Conservation (phyloP, 345 rosid genomes). For the Hibiscus mutabilis region DNA sequence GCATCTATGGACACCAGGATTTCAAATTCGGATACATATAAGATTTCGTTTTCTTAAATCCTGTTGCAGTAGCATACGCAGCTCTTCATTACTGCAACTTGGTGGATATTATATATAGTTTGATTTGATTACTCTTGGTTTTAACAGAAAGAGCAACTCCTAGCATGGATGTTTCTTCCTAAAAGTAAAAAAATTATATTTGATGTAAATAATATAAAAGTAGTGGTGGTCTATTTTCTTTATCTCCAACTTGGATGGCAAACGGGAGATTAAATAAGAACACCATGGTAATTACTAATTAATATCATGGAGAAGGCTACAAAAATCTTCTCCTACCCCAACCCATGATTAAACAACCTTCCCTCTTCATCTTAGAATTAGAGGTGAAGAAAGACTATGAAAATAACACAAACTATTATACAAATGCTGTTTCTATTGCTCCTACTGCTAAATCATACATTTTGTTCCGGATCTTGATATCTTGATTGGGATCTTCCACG, state of each 20-base stretch:
- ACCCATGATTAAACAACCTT: slow-evolving; percentile 3
- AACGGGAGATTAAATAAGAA: neutral
- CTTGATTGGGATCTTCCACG: slow-evolving; percentile 19
- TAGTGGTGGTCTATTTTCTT: no score
- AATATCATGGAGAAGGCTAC: slow-evolving; percentile 13
- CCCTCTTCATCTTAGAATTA: slow-evolving; percentile 14
- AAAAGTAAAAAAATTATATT: no score
- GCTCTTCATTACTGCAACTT: no score
- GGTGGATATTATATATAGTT: no score
- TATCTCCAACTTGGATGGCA: no score
- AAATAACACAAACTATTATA: slow-evolving; percentile 4
- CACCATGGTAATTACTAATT: neutral
- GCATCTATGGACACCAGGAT: neutral
- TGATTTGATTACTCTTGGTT: no score
- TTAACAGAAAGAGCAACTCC: no score
- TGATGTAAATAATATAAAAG: no score
- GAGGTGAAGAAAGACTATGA: neutral
- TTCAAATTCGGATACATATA: no score
- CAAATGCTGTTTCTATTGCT: neutral
- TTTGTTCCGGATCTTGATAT: slow-evolving; percentile 13
- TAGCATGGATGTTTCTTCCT: no score
- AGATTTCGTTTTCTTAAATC: no score
- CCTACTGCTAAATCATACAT: slow-evolving; percentile 14
- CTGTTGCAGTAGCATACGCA: no score
- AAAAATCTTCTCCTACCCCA: slow-evolving; percentile 19